phyloP scores from a whole-genome alignment of 1,284 basidiomycete genomes.

The Ustilago curta region DNA sequence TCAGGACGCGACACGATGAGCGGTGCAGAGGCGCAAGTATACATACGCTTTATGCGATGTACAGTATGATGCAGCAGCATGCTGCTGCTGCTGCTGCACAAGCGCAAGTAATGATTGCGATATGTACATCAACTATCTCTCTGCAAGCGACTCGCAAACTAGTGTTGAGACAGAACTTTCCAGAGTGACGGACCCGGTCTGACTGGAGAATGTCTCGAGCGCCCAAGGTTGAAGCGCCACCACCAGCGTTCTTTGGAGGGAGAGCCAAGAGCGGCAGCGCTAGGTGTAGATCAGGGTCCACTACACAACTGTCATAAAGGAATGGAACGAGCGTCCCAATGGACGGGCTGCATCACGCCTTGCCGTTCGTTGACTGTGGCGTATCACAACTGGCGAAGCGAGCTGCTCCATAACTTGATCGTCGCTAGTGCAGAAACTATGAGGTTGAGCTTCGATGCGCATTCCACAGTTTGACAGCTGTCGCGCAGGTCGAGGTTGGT shows the following conservation, averaged over 20 bases:
- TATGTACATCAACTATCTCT: neutral
- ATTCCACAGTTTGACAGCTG: slow-evolving; percentile 16
- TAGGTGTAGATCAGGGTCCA: neutral
- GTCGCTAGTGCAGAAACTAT: neutral
- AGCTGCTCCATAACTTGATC: neutral
- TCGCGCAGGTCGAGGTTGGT: neutral
- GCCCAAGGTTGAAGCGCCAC: neutral
- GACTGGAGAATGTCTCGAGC: slow-evolving; percentile 6
- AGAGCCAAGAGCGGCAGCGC: neutral
- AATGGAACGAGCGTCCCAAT: slow-evolving; percentile 35
- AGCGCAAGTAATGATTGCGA: neutral
- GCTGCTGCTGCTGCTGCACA: neutral
- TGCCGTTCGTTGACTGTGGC: neutral
- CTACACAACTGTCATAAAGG: slow-evolving; percentile 9
- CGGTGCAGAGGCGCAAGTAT: neutral
- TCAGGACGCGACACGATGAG: slow-evolving; percentile 1
- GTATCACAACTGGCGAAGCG: neutral
- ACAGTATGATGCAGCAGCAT: neutral
- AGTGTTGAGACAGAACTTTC: neutral
- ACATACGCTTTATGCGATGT: neutral
- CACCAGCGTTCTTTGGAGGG: neutral
- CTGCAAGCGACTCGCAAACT: neutral
- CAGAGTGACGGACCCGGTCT: neutral
- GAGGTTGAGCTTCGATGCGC: neutral
- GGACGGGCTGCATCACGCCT: slow-evolving; percentile 24